Evolutionary conservation across 768 basidiomycete genomes (phyloP), one percentile per base, ranked within the genome.

Genomic region (Mycena rosella): DNA sequence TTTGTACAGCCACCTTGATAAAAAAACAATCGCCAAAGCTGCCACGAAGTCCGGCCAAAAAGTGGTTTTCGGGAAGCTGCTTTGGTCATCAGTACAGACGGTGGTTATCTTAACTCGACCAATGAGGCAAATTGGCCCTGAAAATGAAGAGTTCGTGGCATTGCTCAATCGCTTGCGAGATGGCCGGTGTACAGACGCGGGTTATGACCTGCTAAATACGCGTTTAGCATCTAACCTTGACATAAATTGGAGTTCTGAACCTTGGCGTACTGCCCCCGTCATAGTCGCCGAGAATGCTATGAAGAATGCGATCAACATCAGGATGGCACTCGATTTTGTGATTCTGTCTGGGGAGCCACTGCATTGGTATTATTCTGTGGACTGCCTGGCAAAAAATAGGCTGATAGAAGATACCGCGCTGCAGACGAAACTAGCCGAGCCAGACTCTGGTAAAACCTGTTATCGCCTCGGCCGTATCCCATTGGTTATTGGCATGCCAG

Each of bases 1-100:
- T 2, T 54, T 42, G 15, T 49, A 34, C 11, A 11, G 6, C 38
- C 75, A 84, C 0, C 63, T 67, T n/a, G 38, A 57, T 17, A 24
- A 62, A 5, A 34, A 34, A 11, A 11, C 32, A 53, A n/a, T 9
- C 44, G 27, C 38, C 20, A 47, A 5, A 5, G 49, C 30, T 3
- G 38, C 26, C 0, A 62, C 45, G 5, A 30, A 20, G 36, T 15
- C 60, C 2, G 22, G 38, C 0, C 72, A 79, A 3, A 75, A 49
- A 18, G 27, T 57, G 7, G 44, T 60, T 2, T 44, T 60, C 8
- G 60, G 60, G 1, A 60, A 60, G 27, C 26, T 60, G 10, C 48
- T 60, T 0, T 60, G 60, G 60, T 18, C 52, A 7, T 38, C 60
- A 18, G 32, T 60, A 1, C 2, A 38, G 1, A 60, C 60, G 1